Evolutionary conservation across 345 rosid genomes (phyloP).

Genomic region (Viola odorata): DNA sequence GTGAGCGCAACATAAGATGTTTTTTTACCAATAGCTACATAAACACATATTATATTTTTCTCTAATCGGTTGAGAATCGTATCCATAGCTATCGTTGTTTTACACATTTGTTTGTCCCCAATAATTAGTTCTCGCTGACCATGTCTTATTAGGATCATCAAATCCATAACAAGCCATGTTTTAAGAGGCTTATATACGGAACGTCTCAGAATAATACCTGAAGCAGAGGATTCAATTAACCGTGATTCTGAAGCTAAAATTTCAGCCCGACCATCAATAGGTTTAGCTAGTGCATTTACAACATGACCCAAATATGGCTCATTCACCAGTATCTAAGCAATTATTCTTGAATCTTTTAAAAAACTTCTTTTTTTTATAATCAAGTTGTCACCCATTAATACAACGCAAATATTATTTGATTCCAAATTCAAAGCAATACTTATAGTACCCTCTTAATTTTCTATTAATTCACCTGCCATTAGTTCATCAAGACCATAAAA

Average conservation of each 20-base stretch:
- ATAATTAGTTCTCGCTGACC: neutral
- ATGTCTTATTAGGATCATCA: too few relatives aligned
- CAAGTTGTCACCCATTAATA: neutral
- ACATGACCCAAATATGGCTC: neutral
- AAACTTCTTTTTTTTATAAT: neutral
- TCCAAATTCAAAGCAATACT: neutral
- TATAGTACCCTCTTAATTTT: neutral
- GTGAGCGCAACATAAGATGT: conserved; percentile 13
- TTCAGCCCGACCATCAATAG: too few relatives aligned
- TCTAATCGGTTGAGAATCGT: conserved; percentile 5
- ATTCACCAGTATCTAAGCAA: neutral
- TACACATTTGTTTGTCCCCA: neutral
- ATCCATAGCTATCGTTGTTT: neutral
- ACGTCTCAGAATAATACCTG: too few relatives aligned
- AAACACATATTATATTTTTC: conserved; percentile 16
- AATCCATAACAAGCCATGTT: too few relatives aligned
- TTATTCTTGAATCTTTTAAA: neutral
- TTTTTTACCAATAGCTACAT: conserved; percentile 22
- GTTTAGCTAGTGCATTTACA: neutral
- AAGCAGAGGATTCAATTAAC: too few relatives aligned
- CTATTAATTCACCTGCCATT: neutral
- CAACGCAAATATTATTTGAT: neutral
- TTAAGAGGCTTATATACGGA: too few relatives aligned
- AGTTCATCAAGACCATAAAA: neutral
- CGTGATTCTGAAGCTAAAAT: too few relatives aligned